Conservation (phyloP, 163 green algal genomes). For the Chloromonas sp. region DNA sequence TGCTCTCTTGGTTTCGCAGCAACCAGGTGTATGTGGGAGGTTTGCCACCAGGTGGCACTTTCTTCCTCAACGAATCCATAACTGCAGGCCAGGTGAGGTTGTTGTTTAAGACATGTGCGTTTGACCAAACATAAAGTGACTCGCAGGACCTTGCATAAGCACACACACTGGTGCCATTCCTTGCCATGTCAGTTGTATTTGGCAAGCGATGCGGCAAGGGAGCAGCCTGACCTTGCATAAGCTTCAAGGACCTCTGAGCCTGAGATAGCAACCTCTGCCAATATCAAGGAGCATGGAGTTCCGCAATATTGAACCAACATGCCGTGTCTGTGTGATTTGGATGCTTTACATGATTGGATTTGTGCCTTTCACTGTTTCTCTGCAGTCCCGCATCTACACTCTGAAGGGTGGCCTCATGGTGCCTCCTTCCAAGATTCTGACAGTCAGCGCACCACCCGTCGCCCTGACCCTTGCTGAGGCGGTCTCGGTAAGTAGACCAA, state of each 20-base stretch:
- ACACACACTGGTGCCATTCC: too few relatives aligned
- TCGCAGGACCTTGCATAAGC: too few relatives aligned
- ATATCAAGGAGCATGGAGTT: neutral
- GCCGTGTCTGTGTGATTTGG: neutral
- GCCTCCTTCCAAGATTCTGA: neutral
- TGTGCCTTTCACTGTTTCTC: neutral
- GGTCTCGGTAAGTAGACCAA: neutral
- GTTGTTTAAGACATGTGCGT: too few relatives aligned
- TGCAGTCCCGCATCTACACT: neutral
- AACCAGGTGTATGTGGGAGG: neutral
- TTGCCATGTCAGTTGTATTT: too few relatives aligned
- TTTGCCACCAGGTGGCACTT: neutral
- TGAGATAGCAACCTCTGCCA: neutral
- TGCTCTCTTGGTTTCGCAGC: too few relatives aligned
- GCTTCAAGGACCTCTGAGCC: neutral
- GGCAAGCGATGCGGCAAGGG: too few relatives aligned
- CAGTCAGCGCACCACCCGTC: neutral
- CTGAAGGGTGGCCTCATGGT: neutral
- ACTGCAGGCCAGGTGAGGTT: neutral
- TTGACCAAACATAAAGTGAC: too few relatives aligned
- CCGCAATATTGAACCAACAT: neutral
- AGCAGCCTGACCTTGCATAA: too few relatives aligned
- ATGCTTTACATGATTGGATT: neutral
- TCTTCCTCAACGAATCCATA: neutral
- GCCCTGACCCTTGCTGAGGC: neutral